phyloP scores from a whole-genome alignment of 2,329 filamentous ascomycete genomes.

The Akanthomyces uredinophilus region DNA sequence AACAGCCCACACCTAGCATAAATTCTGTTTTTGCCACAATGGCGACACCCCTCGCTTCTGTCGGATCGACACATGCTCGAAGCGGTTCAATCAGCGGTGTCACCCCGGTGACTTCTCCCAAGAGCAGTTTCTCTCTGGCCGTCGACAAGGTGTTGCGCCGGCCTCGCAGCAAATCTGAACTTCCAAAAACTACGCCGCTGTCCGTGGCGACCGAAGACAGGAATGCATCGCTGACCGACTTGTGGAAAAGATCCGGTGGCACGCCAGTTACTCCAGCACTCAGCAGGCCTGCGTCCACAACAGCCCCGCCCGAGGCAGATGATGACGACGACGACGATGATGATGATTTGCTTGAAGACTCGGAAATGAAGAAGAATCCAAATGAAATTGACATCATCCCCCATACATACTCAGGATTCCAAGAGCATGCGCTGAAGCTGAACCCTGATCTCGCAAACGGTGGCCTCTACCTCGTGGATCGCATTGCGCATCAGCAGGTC shows the following conservation, averaged over 20 bases:
- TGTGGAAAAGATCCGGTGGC: constrained; percentile 50
- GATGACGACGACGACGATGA: constrained; percentile 57
- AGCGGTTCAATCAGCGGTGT: constrained; percentile 55
- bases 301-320: constrained; percentile 33
- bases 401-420: constrained; percentile 72
- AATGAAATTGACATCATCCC: constrained; percentile 62
- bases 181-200: constrained; percentile 34
- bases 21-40: constrained; percentile 55
- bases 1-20: constrained; percentile 50
- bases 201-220: constrained; percentile 28
- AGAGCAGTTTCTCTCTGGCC: constrained; percentile 40
- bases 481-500: constrained; percentile 76
- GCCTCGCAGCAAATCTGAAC: constrained; percentile 50
- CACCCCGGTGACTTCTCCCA: constrained; percentile 49
- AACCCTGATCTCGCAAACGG: constrained; percentile 63
- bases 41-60: constrained; percentile 49
- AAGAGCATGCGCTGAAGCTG: constrained; percentile 63
- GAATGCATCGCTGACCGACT: constrained; percentile 41
- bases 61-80: constrained; percentile 50
- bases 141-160: constrained; percentile 49
- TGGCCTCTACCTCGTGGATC: constrained; percentile 64
- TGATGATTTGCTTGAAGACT: constrained; percentile 50
- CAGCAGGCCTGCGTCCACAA: constrained; percentile 27
- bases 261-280: constrained; percentile 49
- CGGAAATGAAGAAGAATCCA: constrained; percentile 57